Conservation (phyloP, 2,329 filamentous ascomycete genomes). For the Coniochaeta sp. region DNA sequence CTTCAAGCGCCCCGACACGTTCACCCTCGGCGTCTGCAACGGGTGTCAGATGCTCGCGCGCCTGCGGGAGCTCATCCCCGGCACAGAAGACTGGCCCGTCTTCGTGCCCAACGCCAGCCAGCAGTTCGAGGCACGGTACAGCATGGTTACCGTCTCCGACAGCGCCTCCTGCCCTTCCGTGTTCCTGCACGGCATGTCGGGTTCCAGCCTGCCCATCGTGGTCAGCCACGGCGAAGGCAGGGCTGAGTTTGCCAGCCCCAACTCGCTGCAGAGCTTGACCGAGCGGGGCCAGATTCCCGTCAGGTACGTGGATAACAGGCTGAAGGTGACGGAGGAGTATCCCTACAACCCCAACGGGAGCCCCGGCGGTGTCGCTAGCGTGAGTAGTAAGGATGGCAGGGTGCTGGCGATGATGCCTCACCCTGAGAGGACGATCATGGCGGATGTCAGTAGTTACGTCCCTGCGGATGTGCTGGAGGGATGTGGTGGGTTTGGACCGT, state of each 20-base stretch:
- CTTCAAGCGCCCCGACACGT: slow-evolving; percentile 84
- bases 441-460: slow-evolving; percentile 69
- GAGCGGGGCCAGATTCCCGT: slow-evolving; percentile 66
- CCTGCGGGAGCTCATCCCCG: slow-evolving; percentile 77
- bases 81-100: slow-evolving; percentile 74
- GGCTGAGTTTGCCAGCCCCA: slow-evolving; percentile 58
- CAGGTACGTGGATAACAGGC: slow-evolving; percentile 79
- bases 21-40: slow-evolving; percentile 91
- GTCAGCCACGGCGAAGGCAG: slow-evolving; percentile 89
- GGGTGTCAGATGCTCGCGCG: slow-evolving; percentile 92
- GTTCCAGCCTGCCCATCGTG: slow-evolving; percentile 74
- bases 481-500: slow-evolving; percentile 79
- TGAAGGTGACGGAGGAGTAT: slow-evolving; percentile 70
- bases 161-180: slow-evolving; percentile 54
- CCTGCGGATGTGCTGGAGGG: slow-evolving; percentile 50
- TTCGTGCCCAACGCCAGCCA: slow-evolving; percentile 80
- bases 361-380: slow-evolving; percentile 72
- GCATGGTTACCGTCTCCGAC: slow-evolving; percentile 72
- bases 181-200: slow-evolving; percentile 84
- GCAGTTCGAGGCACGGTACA: slow-evolving; percentile 84
- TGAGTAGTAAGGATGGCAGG: slow-evolving; percentile 68
- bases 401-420: slow-evolving; percentile 91
- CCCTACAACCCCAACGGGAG: slow-evolving; percentile 86
- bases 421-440: slow-evolving; percentile 81
- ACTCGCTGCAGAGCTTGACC: slow-evolving; percentile 47